These are phyloP conservation scores for Carex parvula DNA, from an alignment of 176 grass and related monocot genomes.

Conservation along the genomic window DNA sequence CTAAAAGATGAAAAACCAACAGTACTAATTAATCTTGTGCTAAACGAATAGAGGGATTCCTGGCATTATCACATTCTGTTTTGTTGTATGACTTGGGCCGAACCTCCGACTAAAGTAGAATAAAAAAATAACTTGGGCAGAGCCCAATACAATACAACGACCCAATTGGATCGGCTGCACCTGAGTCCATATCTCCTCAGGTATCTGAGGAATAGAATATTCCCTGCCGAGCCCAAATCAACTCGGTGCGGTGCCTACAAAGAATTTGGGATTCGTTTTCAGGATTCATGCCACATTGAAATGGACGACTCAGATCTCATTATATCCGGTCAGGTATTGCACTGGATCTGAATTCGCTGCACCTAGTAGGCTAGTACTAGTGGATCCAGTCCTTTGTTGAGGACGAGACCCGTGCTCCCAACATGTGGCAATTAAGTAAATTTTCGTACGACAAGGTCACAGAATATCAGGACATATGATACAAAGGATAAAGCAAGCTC, in stretches of 20 bases:
- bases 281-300: no score
- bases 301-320: no score
- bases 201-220: no score
- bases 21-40: no score
- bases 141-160: background rate
- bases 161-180: background rate
- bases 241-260: no score
- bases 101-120: background rate
- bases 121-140: background rate
- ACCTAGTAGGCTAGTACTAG: background rate
- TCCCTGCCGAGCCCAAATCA: no score
- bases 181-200: background rate
- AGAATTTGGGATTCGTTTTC: no score
- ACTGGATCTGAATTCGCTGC: no score
- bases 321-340: no score
- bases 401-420: background rate
- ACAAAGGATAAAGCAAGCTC: constrained; percentile 1
- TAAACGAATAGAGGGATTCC: background rate
- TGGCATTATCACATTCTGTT: background rate
- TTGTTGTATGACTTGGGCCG: background rate
- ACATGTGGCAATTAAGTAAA: background rate
- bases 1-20: no score
- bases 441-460: background rate
- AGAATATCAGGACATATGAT: background rate
- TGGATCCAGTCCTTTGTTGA: background rate